Base-by-base conservation (phyloP, 208 protist genomes). In the Polymyxa betae region DNA sequence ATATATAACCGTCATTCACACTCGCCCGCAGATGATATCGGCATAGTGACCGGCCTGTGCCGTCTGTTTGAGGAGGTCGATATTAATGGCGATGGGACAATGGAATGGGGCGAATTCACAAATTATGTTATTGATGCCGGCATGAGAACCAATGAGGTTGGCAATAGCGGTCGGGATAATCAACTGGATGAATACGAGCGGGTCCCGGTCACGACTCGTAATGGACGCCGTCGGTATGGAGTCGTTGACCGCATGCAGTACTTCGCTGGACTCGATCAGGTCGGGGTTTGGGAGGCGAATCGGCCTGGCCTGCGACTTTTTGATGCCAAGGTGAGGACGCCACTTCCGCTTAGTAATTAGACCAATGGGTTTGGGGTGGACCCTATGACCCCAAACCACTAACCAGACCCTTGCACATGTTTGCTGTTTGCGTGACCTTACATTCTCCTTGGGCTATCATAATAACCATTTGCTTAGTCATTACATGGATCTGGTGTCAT, bases 41-140 rank as follows among this genome's bases (percentile, higher is more conserved):
- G 16, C 10, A n/a, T 35, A 12, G 72, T 82, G 72, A 40, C 40
- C 16, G 72, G 72, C 72, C 72, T 82, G 12, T 82, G 72, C 40
- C n/a, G 40, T 5, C n/a, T 82, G 72, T 82, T 82, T n/a, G 72
- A 82, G 12, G 72, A 82, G n/a, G 35, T 82, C 72, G 72, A 82
- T 43, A 43, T 82, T 12, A 82, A 82, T n/a, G 72, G 72, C 72
- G 72, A 82, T 82, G 72, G 72, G 72, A 82, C 72, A 20, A 35
- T 82, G n/a, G 72, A 82, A 82, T 82, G 72, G 72, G 35, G 10
- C 5, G 72, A 82, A n/a, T 82, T 82, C 72, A 82, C 72, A 5
- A 82, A 82, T n/a, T 82, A 82, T n/a, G n/a, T 82, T n/a, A 43
- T 82, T n/a, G 72, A 82, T 35, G 72, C 72, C 40, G 72, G 72